phyloP scores from a whole-genome alignment of 139 green algal species.

The Chlorella vulgaris region DNA sequence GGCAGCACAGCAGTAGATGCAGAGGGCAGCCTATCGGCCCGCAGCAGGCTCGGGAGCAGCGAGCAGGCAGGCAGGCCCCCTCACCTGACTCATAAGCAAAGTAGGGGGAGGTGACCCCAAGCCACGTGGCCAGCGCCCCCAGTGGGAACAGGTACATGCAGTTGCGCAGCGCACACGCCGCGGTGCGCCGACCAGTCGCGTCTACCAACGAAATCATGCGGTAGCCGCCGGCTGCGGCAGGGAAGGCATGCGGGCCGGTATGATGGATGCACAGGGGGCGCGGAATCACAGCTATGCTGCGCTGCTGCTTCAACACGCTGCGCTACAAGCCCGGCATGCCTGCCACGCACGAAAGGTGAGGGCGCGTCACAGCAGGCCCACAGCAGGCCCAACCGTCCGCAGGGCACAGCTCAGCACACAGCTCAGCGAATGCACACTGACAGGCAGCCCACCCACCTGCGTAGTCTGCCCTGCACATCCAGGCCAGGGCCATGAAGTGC shows the following conservation, averaged over 20 bases:
- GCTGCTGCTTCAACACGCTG: too few species aligned
- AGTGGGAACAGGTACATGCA: constrained; percentile 87
- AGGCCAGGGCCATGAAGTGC: constrained; percentile 98
- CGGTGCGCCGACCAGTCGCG: constrained; percentile 80
- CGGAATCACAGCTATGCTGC: too few species aligned
- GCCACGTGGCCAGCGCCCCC: constrained; percentile 63
- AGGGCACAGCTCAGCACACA: neutral
- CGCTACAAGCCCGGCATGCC: too few species aligned
- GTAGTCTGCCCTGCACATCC: constrained; percentile 88
- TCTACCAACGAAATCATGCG: constrained; percentile 93
- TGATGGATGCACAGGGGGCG: too few species aligned
- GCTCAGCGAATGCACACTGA: neutral
- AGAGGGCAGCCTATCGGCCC: too few species aligned
- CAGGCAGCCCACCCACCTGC: neutral
- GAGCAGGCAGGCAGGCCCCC: neutral
- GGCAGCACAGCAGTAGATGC: too few species aligned
- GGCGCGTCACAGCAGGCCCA: too few species aligned
- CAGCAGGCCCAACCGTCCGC: too few species aligned
- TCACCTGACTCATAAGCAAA: constrained; percentile 82
- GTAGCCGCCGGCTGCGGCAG: constrained; percentile 68
- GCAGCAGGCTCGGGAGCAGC: neutral
- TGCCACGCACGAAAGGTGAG: too few species aligned
- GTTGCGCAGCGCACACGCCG: constrained; percentile 87
- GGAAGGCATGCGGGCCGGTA: neutral
- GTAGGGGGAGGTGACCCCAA: constrained; percentile 69